These are phyloP conservation scores for Phytopythium vexans DNA, from an alignment of 352 stramenopile species.

Conservation along the genomic window DNA sequence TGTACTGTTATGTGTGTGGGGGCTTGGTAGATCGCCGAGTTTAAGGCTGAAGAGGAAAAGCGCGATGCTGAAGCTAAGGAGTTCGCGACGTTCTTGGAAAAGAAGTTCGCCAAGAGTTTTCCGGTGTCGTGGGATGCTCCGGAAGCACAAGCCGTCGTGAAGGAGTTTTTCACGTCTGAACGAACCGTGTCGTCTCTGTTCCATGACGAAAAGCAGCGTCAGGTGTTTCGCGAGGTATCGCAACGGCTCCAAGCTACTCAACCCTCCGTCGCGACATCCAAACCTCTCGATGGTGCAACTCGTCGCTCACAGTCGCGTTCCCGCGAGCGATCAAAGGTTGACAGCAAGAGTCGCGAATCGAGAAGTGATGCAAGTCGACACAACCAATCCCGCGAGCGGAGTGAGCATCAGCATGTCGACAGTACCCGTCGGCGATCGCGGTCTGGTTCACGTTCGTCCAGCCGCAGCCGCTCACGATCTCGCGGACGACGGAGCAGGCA, in stretches of 20 bases:
- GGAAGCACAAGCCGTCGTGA: slow-evolving; percentile 19
- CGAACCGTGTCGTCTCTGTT: slow-evolving; percentile 11
- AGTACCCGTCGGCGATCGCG: not conserved
- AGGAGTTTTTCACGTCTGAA: slow-evolving; percentile 23
- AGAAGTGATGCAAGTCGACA: no score
- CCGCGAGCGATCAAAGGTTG: no score
- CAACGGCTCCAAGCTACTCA: not conserved
- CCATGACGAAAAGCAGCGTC: slow-evolving; percentile 15
- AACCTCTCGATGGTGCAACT: no score
- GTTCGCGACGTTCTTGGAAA: slow-evolving; percentile 26
- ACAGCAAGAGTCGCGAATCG: no score
- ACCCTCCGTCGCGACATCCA: no score
- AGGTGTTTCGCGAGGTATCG: slow-evolving; percentile 15
- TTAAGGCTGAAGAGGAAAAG: slow-evolving; percentile 27
- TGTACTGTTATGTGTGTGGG: not conserved
- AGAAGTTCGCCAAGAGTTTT: slow-evolving; percentile 17
- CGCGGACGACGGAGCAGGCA: no score
- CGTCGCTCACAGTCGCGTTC: no score
- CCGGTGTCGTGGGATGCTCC: slow-evolving; percentile 16
- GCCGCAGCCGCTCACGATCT: no score
- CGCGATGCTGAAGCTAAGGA: slow-evolving; percentile 25
- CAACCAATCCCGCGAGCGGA: no score
- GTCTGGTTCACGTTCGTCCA: not conserved
- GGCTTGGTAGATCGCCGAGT: slow-evolving; percentile 20
- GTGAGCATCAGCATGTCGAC: not conserved